Evolutionary conservation across 352 stramenopile species (phyloP).

Genomic region (Phytophthora pseudosyringae): DNA sequence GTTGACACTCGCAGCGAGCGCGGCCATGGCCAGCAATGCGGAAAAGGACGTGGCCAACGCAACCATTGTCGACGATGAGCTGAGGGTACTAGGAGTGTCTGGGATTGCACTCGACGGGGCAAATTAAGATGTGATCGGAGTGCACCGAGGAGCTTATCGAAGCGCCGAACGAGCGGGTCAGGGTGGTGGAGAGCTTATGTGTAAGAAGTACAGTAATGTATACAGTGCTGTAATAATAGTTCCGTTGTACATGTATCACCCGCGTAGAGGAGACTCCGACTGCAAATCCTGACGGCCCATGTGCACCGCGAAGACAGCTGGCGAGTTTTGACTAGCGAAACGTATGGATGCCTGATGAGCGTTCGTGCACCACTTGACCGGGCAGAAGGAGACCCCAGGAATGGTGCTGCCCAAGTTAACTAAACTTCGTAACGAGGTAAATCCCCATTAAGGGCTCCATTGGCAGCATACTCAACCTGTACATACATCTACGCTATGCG

Average conservation of each 20-base stretch:
- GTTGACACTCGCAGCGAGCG: conserved; percentile 13
- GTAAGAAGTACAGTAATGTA: conserved; percentile 16
- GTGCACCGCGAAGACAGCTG: conserved; percentile 15
- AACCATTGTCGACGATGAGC: conserved; percentile 26
- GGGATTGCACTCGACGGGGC: conserved; percentile 21
- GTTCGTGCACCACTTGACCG: conserved; percentile 11
- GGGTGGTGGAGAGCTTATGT: background rate
- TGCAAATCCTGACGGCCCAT: conserved; percentile 22
- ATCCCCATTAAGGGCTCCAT: background rate
- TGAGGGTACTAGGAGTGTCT: background rate
- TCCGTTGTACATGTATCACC: background rate
- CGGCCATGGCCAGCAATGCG: conserved; percentile 20
- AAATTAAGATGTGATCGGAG: conserved; percentile 35
- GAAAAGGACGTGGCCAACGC: conserved; percentile 20
- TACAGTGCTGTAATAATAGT: no score
- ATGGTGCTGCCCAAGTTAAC: background rate
- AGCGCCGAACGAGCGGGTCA: conserved; percentile 4
- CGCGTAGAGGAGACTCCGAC: conserved; percentile 19
- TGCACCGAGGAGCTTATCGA: conserved; percentile 16
- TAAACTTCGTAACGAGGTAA: background rate
- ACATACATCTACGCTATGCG: conserved; percentile 21
- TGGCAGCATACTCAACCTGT: conserved; percentile 2
- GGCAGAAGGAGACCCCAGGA: conserved; percentile 11
- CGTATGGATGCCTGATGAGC: conserved; percentile 13
- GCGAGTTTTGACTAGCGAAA: conserved; percentile 29